Base-by-base conservation (phyloP, 2,329 filamentous ascomycete species). In the Rasamsonia emersonii region DNA sequence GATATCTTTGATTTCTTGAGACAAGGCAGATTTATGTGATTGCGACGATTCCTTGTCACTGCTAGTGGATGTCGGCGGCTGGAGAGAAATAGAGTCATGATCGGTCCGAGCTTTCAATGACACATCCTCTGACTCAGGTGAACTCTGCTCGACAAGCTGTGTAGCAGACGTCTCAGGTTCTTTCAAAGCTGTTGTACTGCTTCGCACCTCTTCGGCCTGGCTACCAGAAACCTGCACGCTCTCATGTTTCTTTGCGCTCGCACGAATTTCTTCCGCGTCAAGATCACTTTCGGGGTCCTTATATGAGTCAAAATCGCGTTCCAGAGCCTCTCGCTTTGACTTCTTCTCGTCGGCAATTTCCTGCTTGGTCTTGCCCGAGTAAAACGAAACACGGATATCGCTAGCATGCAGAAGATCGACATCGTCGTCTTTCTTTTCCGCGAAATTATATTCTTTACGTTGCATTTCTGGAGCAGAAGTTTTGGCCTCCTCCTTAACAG, bases 361-460 rank as follows among this genome's bases (percentile, higher is more conserved):
- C 11, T 40, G 42, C 18, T 41, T 44, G n/a, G 44, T 39, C 8
- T 36, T 37, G 18, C 39, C 43, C 9, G 42, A 19, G 28, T 43
- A 42, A 33, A 51, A 58, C 14, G 46, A 39, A 9, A 52, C 49
- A 28, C 57, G 50, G 13, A 61, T 53, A 39, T 61, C 58, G 32
- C 47, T 56, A 2, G 56, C 51, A 23, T 48, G 44, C 24, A 61
- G 40, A n/a, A 47, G 35, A 20, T 58, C 50, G 17, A 61, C 35
- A 32, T 55, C 50, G 21, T 54, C 48, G n/a, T 37, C 42, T 38
- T 41, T 45, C 18, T 44, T 40, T 26, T 45, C 35, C 7, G n/a
- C n/a, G n/a, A n/a, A n/a, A n/a, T n/a, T n/a, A n/a, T n/a, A n/a
- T n/a, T n/a, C n/a, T 10, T 23, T 16, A 11, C 17, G 14, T n/a